A percentile compares a stretch with the other conserved stretches of the same genome.
phyloP scores from a whole-genome alignment of 2,329 filamentous ascomycete genomes.

The Lojkania enalia region DNA sequence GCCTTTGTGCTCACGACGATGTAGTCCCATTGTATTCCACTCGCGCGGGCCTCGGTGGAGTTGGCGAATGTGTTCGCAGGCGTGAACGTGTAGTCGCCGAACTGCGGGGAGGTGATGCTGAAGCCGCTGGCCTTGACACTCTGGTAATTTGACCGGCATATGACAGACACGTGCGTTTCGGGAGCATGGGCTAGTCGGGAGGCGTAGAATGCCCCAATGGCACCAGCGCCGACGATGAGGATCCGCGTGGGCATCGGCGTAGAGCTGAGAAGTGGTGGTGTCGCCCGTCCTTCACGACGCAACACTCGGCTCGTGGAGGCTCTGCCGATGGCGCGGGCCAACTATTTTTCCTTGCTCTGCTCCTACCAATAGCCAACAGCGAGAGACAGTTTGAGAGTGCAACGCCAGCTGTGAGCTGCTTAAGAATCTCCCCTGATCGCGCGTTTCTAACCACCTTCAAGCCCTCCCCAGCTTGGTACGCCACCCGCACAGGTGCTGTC shows the following conservation, averaged over 20 bases:
- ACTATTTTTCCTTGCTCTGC: no score
- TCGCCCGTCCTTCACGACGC: no score
- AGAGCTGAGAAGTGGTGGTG: no score
- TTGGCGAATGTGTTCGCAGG: constrained; percentile 65
- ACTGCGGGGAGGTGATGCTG: constrained; percentile 65
- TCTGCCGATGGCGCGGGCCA: no score
- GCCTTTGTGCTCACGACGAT: constrained; percentile 73
- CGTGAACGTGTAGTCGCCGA: constrained; percentile 68
- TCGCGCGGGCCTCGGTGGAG: constrained; percentile 58
- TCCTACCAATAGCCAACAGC: no score
- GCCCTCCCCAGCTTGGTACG: no score
- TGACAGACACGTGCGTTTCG: constrained; percentile 66
- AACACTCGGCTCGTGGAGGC: no score
- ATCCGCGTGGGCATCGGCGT: constrained; percentile 58
- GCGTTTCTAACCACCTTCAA: no score
- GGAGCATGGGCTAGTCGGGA: constrained; percentile 65
- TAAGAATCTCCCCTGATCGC: no score
- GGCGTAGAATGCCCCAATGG: constrained; percentile 73
- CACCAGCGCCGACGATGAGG: constrained; percentile 70
- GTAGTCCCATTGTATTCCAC: constrained; percentile 61
- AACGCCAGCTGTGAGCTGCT: no score
- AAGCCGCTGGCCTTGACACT: constrained; percentile 66
- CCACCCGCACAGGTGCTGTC: no score
- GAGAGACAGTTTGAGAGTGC: no score
- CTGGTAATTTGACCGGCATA: constrained; percentile 74